A percentile compares a stretch with the other conserved stretches of the same genome.
Evolutionary conservation across 805 yeast genomes (phyloP).

Genomic region (Pichia exigua): DNA sequence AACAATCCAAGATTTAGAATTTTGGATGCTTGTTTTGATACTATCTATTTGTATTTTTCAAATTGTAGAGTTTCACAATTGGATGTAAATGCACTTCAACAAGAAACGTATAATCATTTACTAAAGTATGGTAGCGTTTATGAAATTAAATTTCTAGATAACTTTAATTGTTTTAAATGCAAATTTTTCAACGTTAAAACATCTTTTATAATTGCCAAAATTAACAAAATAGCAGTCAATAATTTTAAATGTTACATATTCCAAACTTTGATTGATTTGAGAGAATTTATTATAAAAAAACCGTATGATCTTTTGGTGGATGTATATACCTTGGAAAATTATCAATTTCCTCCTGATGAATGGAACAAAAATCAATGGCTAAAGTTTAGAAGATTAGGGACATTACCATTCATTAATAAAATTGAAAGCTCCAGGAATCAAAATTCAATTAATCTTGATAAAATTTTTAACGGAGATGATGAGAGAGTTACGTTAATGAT

Average conservation of each 20-base stretch:
- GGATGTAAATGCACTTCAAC: slow-evolving; percentile 9
- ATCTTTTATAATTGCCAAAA: slow-evolving; percentile 25
- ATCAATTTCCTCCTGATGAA: slow-evolving; percentile 12
- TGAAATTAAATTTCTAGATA: background rate
- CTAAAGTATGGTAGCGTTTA: slow-evolving; percentile 20
- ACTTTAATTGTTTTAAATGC: slow-evolving; percentile 17
- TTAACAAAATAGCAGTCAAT: slow-evolving; percentile 6
- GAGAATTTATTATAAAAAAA: slow-evolving; percentile 3
- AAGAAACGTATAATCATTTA: slow-evolving; percentile 15
- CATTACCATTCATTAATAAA: slow-evolving; percentile 19
- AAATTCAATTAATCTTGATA: slow-evolving; percentile 33
- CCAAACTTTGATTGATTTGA: slow-evolving; percentile 19
- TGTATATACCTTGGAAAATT: background rate
- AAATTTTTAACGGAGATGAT: slow-evolving; percentile 36
- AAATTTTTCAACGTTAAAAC: slow-evolving; percentile 30
- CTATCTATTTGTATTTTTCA: slow-evolving; percentile 9
- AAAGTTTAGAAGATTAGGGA: slow-evolving; percentile 19
- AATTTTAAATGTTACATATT: slow-evolving; percentile 13
- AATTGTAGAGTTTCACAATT: background rate
- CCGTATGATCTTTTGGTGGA: background rate
- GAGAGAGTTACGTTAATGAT: slow-evolving; percentile 44
- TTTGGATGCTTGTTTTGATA: slow-evolving; percentile 19
- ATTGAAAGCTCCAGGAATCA: slow-evolving; percentile 21
- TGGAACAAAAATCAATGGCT: slow-evolving; percentile 19
- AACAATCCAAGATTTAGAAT: slow-evolving; percentile 15